Base-by-base conservation (phyloP, 331 rosid genomes). In the Pyracantha coccinea region DNA sequence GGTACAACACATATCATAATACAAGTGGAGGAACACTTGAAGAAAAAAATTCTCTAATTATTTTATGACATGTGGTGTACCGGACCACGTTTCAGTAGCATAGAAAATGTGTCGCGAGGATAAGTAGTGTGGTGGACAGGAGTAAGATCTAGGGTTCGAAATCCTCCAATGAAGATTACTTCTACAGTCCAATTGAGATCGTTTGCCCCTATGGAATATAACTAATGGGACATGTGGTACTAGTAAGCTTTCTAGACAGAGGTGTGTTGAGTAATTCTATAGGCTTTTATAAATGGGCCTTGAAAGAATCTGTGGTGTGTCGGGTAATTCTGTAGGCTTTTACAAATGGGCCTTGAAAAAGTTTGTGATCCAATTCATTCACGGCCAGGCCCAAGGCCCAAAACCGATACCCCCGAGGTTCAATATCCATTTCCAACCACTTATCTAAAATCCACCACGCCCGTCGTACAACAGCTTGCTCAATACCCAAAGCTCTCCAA, bases 371-470 rank as follows among this genome's bases (percentile, higher is more conserved):
- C 29, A 58, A 23, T 23, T 23, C 8, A 24, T 59, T 59, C 29
- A 25, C 5, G 38, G 8, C 7, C 23, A 5, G 73, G 44, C 61
- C 31, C 64, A 54, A 9, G 7, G 45, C 45, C 45, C 45, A 38
- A 38, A 38, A 10, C 8, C 20, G 21, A 16, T 50, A 17, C 55
- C 4, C 1, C 1, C 65, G 2, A 25, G n/a, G 29, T 24, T 25
- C 1, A 5, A 5, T 59, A 9, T 31, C 69, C 69, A 19, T 32
- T 50, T 55, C 28, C 45, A 11, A 6, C 16, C 3, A 32, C 15
- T 31, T 5, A n/a, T 24, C 19, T 54, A 24, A 59, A 35, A 72
- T 54, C 68, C 41, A 38, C 68, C 76, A 72, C 8, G 12, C 66
- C 25, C 4, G 66, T 65, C 69, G 50, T 10, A 31, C 8, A 25